phyloP scores from a whole-genome alignment of 2,329 filamentous ascomycete genomes.

The Ciborinia camelliae region DNA sequence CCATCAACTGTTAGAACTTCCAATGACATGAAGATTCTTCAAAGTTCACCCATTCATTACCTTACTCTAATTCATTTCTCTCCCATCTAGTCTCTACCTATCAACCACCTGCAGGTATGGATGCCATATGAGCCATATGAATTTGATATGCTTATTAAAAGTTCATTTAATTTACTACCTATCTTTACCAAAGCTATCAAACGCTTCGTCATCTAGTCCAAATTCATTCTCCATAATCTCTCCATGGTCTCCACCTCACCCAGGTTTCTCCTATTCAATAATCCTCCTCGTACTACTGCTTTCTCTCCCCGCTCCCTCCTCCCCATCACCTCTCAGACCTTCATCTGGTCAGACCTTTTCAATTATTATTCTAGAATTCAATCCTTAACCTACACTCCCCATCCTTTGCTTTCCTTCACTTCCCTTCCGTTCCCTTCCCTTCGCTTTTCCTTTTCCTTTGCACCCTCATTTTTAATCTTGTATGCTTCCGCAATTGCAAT shows the following conservation, averaged over 20 bases:
- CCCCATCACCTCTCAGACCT: too few species aligned
- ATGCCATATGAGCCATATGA: too few species aligned
- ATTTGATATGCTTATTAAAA: too few species aligned
- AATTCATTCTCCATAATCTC: slow-evolving; percentile 7
- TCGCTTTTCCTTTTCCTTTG: neutral
- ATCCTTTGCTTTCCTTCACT: neutral
- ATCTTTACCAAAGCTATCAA: neutral
- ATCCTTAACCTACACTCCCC: neutral
- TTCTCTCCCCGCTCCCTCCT: neutral
- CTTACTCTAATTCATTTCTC: too few species aligned
- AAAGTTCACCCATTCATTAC: too few species aligned
- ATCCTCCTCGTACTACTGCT: neutral
- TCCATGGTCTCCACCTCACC: slow-evolving; percentile 6
- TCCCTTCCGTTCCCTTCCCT: neutral
- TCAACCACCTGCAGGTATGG: too few species aligned
- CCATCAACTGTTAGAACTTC: too few species aligned
- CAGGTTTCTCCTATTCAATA: slow-evolving; percentile 16
- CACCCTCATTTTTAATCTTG: slow-evolving; percentile 4
- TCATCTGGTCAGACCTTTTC: neutral
- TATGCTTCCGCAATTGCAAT: neutral
- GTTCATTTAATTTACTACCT: neutral
- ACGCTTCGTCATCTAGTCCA: slow-evolving; percentile 5
- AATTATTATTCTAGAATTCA: neutral
- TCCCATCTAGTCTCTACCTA: too few species aligned
- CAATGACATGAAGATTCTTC: too few species aligned